Conservation (phyloP, 108 stramenopile species). For the Licmophora abbreviata region DNA sequence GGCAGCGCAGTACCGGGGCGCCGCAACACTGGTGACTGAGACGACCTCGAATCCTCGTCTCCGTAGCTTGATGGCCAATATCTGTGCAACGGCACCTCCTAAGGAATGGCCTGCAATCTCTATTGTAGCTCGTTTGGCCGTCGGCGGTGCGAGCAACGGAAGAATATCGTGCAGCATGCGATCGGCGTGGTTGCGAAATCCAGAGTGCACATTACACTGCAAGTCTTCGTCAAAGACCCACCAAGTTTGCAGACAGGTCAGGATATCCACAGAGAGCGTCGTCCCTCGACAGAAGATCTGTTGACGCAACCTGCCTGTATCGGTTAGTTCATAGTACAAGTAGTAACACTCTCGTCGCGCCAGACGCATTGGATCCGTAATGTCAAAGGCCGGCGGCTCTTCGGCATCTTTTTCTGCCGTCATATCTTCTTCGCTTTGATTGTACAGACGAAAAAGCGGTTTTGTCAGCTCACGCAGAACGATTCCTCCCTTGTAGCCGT, state of each 20-base stretch:
- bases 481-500: constrained; percentile 45
- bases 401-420: constrained; percentile 8
- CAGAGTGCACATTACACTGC: constrained; percentile 39
- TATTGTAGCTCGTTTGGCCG: constrained; percentile 29
- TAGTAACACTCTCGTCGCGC: constrained; percentile 56
- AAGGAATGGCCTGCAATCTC: constrained; percentile 49
- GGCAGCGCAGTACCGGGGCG: constrained; percentile 35
- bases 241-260: constrained; percentile 40
- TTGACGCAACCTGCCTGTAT: constrained; percentile 36
- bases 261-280: constrained; percentile 34
- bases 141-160: constrained; percentile 35
- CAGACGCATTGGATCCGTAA: constrained; percentile 10
- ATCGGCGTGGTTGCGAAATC: constrained; percentile 50
- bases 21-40: constrained; percentile 31
- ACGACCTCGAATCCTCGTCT: constrained; percentile 42
- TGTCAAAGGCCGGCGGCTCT: constrained; percentile 9
- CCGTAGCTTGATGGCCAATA: constrained; percentile 46
- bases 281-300: constrained; percentile 59
- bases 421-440: not conserved
- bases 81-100: constrained; percentile 51
- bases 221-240: constrained; percentile 49
- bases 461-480: constrained; percentile 42
- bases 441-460: constrained; percentile 30
- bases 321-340: constrained; percentile 47
- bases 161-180: constrained; percentile 42